Evolutionary conservation across 768 basidiomycete species (phyloP), one percentile per base, ranked within the genome.

Genomic region (Suillus paluster): DNA sequence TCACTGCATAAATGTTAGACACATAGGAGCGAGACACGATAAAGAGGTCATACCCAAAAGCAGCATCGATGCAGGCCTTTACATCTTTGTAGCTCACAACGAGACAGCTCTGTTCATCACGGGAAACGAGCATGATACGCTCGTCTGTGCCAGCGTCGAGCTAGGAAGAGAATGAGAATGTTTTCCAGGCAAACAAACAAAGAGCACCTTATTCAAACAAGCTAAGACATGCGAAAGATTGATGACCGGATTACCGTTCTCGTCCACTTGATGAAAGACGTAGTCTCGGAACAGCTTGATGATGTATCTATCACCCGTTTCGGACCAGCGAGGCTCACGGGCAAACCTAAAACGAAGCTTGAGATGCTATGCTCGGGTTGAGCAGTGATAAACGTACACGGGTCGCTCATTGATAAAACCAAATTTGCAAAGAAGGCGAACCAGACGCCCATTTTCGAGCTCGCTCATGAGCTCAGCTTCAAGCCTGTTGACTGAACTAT

Each of bases 321-420:
- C 97, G 14, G 96, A 95, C 97, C 97, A 99, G 3, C 96, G 85
- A 2, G 93, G 88, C 69, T 98, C 97, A 45, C 91, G 89, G n/a
- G 95, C 91, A 68, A 97, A 97, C 68, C 95, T 96, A 23, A 48
- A n/a, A n/a, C 3, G 38, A 59, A 50, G n/a, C 7, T 5, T 68
- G 33, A 65, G 59, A 58, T 38, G 34, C 6, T 10, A 36, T 30
- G 42, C 21, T 45, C 10, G 15, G 19, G 21, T 17, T 12, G 21
- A 45, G n/a, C 3, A 42, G 10, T 44, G 25, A 59, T 39, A 19
- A 7, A 84, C 92, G 59, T 71, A 98, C 95, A 99, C 97, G 3
- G 97, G 97, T n/a, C 97, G 84, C 72, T 99, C 97, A 73, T 99
- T 99, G 79, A 99, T 98, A 76, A 99, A 99, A 0, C 95, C 95